Conservation (phyloP, 2,329 filamentous ascomycete genomes). For the Cercospora janseana region DNA sequence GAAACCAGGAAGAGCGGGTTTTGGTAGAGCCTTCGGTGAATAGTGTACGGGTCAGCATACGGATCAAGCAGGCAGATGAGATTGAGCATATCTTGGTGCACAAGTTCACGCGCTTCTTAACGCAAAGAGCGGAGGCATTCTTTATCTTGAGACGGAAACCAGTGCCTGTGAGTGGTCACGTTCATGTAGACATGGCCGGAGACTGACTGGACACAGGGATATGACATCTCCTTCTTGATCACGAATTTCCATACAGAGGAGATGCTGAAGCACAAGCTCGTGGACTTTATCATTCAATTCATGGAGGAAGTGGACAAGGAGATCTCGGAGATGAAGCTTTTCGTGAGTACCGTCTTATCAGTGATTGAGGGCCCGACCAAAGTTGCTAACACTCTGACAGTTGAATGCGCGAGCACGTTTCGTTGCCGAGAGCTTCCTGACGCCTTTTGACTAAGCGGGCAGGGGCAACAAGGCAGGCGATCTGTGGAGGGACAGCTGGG, state of each 20-base stretch:
- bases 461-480: neutral
- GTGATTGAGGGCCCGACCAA: neutral
- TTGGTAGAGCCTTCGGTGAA: slow-evolving; percentile 96
- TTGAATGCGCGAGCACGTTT: slow-evolving; percentile 95
- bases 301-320: slow-evolving; percentile 99
- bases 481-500: neutral
- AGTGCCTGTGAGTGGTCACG: slow-evolving; percentile 66
- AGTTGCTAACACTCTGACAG: slow-evolving; percentile 50
- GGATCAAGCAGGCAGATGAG: slow-evolving; percentile 99
- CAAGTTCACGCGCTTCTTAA: slow-evolving; percentile 97
- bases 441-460: slow-evolving; percentile 55
- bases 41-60: slow-evolving; percentile 93
- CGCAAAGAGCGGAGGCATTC: slow-evolving; percentile 92
- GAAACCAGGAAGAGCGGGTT: slow-evolving; percentile 96
- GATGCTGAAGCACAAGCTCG: slow-evolving; percentile 98
- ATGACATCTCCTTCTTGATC: slow-evolving; percentile 97
- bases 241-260: slow-evolving; percentile 99
- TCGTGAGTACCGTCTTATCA: slow-evolving; percentile 60
- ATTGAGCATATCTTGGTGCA: slow-evolving; percentile 97
- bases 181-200: neutral
- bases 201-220: slow-evolving; percentile 61
- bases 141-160: slow-evolving; percentile 95
- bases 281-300: slow-evolving; percentile 98
- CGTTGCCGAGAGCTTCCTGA: slow-evolving; percentile 96
- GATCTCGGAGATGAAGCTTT: slow-evolving; percentile 99